Conservation (phyloP, 1,139 yeast genomes). For the Taphrina flavorubra region DNA sequence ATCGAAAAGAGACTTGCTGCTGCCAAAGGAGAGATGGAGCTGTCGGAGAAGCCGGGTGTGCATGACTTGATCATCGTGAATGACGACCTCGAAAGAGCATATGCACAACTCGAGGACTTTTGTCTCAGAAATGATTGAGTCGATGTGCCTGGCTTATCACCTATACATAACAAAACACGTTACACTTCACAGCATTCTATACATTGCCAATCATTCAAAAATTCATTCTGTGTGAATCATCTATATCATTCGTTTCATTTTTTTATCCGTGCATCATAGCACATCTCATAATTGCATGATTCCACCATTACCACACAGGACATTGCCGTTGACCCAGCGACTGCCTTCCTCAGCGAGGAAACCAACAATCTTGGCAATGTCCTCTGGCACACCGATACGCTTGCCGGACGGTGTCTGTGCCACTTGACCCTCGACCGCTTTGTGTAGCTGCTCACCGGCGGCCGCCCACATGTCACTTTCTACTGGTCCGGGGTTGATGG, state of each 20-base stretch:
- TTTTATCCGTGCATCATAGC: neutral
- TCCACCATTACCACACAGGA: slow-evolving; percentile 36
- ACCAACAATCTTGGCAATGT: slow-evolving; percentile 38
- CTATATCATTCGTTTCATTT: neutral
- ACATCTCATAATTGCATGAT: slow-evolving; percentile 23
- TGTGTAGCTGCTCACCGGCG: neutral
- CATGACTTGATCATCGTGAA: slow-evolving; percentile 89
- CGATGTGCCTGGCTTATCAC: neutral
- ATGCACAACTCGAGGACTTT: slow-evolving; percentile 75
- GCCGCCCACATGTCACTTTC: slow-evolving; percentile 30
- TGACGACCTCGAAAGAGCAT: slow-evolving; percentile 89
- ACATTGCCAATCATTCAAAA: neutral
- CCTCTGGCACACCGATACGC: slow-evolving; percentile 37
- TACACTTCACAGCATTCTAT: neutral
- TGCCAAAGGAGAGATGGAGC: slow-evolving; percentile 86
- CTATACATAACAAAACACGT: neutral
- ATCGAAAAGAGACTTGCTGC: slow-evolving; percentile 81
- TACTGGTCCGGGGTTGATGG: slow-evolving; percentile 38
- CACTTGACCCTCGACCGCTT: neutral
- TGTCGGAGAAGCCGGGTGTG: slow-evolving; percentile 81
- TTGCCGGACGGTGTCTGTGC: slow-evolving; percentile 26
- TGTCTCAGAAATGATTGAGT: slow-evolving; percentile 55
- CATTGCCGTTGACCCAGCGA: slow-evolving; percentile 36
- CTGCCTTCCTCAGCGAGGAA: slow-evolving; percentile 34
- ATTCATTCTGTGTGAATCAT: neutral